These are phyloP conservation scores for Rhizopogon vesiculosus DNA, from an alignment of 768 basidiomycete species.

Conservation along the genomic window DNA sequence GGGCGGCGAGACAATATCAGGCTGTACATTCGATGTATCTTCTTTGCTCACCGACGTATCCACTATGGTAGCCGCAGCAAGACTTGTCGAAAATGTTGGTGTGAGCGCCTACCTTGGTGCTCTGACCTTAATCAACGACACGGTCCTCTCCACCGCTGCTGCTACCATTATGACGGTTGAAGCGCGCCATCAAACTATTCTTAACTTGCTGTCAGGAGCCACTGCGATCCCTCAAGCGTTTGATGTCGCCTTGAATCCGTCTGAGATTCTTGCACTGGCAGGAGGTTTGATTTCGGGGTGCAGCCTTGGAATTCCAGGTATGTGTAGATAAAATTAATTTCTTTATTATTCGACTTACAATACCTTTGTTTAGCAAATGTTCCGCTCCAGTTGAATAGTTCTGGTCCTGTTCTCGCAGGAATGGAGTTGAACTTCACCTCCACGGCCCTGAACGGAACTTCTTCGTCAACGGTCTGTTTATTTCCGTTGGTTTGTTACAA, in stretches of 20 bases:
- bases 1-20: constrained; percentile 47
- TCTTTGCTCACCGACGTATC: constrained; percentile 57
- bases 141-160: constrained; percentile 57
- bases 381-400: constrained; percentile 58
- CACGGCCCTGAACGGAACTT: constrained; percentile 46
- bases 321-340: constrained; percentile 9
- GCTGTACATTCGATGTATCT: constrained; percentile 68
- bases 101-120: constrained; percentile 76
- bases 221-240: constrained; percentile 64
- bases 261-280: constrained; percentile 69
- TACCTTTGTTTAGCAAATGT: constrained; percentile 43
- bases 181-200: constrained; percentile 76
- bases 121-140: constrained; percentile 56
- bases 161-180: constrained; percentile 75
- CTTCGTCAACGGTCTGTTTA: constrained; percentile 35
- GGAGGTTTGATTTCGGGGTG: constrained; percentile 67
- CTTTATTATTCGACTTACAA: neutral
- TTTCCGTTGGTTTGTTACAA: neutral
- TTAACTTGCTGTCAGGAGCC: constrained; percentile 61
- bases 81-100: constrained; percentile 72
- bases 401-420: constrained; percentile 49
- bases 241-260: constrained; percentile 66
- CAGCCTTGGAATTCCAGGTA: constrained; percentile 52
- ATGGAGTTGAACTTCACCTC: constrained; percentile 61
- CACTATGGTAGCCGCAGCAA: constrained; percentile 68